Evolutionary conservation across 768 basidiomycete species (phyloP), one percentile per base, ranked within the genome.

Genomic region (Hemileccinum impolitum): DNA sequence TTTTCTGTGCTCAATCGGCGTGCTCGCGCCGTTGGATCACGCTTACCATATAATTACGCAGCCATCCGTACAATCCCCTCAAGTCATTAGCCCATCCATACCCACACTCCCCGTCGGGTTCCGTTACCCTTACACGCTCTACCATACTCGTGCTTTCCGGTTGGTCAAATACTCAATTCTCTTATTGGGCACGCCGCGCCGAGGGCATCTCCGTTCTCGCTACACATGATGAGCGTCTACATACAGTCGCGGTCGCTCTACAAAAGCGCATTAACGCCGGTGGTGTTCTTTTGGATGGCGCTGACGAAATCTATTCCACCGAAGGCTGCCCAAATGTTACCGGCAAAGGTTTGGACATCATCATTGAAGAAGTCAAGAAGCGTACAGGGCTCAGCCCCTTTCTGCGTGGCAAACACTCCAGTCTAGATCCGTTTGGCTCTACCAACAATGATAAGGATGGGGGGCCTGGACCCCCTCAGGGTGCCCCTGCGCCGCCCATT

Each of bases 101-200:
- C 52, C 45, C 60, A 18, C 58, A 48, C 43, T 69, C 72, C 35
- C 74, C 75, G 32, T 60, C 66, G 11, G 77, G 75, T 35, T 65
- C 66, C 48, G 77, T 77, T 43, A 72, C 68, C 23, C 69, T 77
- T 44, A 78, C 75, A 19, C 73, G 77, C 37, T 70, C 75, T 34
- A 73, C 74, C 38, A 72, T 77, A 44, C 72, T 77, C 43, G 62
- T 71, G 39, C 69, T 77, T 43, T 76, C 75, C 6, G 75, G 75
- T 50, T 78, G 75, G 75, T 78, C 76, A 17, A 77, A 78, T 43
- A 77, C 75, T 9, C 77, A 78, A 48, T 77, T 77, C 43, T 78
- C 75, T 39, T 78, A 78, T 51, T 77, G 75, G 77, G 74, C 75
- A n/a, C 74, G 75, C 44, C 75, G 75, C 26, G 63, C 71, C 6